Conservation (phyloP, 2,329 filamentous ascomycete genomes). For the Dothiorella sarmentorum region DNA sequence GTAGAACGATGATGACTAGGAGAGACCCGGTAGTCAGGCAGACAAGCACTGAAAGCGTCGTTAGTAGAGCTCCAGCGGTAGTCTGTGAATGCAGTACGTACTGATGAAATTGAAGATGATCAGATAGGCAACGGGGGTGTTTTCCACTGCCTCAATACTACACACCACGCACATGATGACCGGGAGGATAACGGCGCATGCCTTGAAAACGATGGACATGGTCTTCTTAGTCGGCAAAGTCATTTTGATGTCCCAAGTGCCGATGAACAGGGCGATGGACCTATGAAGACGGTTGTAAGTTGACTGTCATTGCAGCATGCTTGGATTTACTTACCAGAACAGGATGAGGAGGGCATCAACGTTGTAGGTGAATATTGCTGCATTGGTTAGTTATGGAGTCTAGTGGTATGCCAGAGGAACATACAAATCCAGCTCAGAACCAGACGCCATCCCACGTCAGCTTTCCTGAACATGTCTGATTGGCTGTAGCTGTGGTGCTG, state of each 20-base stretch:
- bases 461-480: conserved; percentile 1
- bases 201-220: conserved; percentile 7
- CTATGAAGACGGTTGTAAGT: neutral
- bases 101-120: conserved; percentile 7
- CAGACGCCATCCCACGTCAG: conserved; percentile 12
- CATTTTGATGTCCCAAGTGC: conserved; percentile 10
- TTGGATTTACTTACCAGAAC: conserved; percentile 3
- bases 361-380: conserved; percentile 14
- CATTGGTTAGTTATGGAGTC: neutral
- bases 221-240: neutral
- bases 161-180: neutral
- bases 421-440: conserved; percentile 11
- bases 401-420: neutral
- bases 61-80: neutral
- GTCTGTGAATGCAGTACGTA: neutral
- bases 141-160: neutral
- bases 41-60: neutral
- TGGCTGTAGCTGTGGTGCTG: neutral
- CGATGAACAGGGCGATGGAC: conserved; percentile 16
- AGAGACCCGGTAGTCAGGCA: conserved; percentile 9
- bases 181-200: conserved; percentile 4
- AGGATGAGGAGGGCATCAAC: conserved; percentile 15
- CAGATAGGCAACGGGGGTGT: conserved; percentile 6
- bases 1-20: conserved; percentile 5
- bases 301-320: neutral